These are phyloP conservation scores for Globisporangium alternatum DNA, from an alignment of 352 stramenopile genomes.

Conservation along the genomic window DNA sequence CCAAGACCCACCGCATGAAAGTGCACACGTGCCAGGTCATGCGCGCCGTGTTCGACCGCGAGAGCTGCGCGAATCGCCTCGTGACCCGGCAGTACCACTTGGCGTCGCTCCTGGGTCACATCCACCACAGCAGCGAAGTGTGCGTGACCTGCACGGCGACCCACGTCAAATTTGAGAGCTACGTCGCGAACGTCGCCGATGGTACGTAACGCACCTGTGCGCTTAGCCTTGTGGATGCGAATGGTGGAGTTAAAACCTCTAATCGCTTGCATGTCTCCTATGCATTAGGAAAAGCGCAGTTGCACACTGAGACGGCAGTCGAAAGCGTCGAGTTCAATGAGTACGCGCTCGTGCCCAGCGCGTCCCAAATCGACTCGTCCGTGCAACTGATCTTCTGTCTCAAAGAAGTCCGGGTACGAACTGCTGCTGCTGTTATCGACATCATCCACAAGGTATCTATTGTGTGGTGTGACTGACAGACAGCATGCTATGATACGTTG, in stretches of 20 bases:
- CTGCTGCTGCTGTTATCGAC: not conserved
- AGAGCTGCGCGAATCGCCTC: slow-evolving; percentile 43
- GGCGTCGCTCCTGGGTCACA: slow-evolving; percentile 69
- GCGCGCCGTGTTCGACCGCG: slow-evolving; percentile 74
- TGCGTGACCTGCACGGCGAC: slow-evolving; percentile 57
- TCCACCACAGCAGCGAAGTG: slow-evolving; percentile 81
- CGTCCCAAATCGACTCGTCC: slow-evolving; percentile 35
- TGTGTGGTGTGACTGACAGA: no score
- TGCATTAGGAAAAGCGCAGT: slow-evolving; percentile 47
- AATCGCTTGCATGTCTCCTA: not conserved
- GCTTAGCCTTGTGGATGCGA: not conserved
- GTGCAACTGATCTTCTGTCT: slow-evolving; percentile 84
- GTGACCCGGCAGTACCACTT: slow-evolving; percentile 73
- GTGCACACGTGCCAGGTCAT: slow-evolving; percentile 75
- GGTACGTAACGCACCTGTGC: slow-evolving; percentile 17
- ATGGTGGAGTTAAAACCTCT: no score
- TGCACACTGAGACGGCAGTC: slow-evolving; percentile 83
- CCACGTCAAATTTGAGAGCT: slow-evolving; percentile 81
- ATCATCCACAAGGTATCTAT: slow-evolving; percentile 6
- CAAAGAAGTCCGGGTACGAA: slow-evolving; percentile 67
- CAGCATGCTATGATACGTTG: not conserved
- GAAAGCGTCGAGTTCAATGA: slow-evolving; percentile 75
- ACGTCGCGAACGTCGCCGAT: slow-evolving; percentile 54
- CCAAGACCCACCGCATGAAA: slow-evolving; percentile 85
- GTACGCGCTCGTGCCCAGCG: slow-evolving; percentile 49